Conservation (phyloP, 352 stramenopile species). For the Phytophthora colocasiae region DNA sequence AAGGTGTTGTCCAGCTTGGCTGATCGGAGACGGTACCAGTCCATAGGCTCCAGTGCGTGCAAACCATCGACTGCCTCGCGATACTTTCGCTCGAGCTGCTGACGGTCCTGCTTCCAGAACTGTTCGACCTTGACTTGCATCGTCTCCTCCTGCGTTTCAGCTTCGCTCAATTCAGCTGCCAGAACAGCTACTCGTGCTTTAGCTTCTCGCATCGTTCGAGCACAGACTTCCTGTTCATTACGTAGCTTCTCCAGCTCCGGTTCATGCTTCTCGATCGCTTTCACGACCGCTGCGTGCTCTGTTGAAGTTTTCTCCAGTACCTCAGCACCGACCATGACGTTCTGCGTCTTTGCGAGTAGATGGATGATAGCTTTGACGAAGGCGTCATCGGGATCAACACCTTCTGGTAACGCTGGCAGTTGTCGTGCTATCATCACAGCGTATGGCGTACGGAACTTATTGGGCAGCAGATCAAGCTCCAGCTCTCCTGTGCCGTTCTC, state of each 20-base stretch:
- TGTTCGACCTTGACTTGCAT: conserved; percentile 83
- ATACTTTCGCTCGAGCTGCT: conserved; percentile 66
- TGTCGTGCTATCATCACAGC: conserved; percentile 82
- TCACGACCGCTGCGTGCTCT: conserved; percentile 43
- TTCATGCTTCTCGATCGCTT: conserved; percentile 32
- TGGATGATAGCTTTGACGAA: conserved; percentile 79
- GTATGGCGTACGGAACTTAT: conserved; percentile 78
- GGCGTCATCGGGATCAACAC: conserved; percentile 63
- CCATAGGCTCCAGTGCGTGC: conserved; percentile 58
- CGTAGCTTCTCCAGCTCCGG: conserved; percentile 49
- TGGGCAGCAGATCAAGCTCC: conserved; percentile 70
- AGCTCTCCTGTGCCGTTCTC: conserved; percentile 52
- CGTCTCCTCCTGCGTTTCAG: conserved; percentile 60
- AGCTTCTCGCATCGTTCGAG: conserved; percentile 52
- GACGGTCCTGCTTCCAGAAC: conserved; percentile 76
- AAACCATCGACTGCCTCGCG: conserved; percentile 66
- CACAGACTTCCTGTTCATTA: conserved; percentile 59
- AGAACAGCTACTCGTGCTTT: conserved; percentile 37
- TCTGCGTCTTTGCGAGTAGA: conserved; percentile 82
- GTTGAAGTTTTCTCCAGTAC: conserved; percentile 63
- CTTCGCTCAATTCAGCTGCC: conserved; percentile 48
- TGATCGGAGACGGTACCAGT: conserved; percentile 79
- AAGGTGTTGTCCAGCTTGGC: conserved; percentile 66
- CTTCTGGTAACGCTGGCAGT: conserved; percentile 74
- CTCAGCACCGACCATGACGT: conserved; percentile 68